Conservation (phyloP, 257 asterid species). For the Rubia yunnanensis region DNA sequence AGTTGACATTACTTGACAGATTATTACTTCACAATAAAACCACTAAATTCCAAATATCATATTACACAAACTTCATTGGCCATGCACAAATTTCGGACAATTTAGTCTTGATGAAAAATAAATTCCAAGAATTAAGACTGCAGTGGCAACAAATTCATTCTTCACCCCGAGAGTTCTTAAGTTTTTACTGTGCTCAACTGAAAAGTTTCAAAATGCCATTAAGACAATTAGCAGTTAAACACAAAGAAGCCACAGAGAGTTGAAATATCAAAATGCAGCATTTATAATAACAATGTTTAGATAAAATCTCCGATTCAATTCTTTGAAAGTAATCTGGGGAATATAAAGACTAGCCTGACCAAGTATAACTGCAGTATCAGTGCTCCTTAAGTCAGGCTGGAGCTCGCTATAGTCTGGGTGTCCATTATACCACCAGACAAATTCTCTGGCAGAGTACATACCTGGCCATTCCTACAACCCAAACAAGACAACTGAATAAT, state of each 20-base stretch:
- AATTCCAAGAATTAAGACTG: not conserved
- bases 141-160: not conserved
- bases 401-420: slow-evolving; percentile 79
- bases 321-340: not conserved
- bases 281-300: not conserved
- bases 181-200: too few species aligned
- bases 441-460: slow-evolving; percentile 76
- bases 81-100: not conserved
- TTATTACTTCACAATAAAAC: not conserved
- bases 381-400: slow-evolving; percentile 63
- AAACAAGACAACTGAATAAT: slow-evolving; percentile 5
- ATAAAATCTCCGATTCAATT: not conserved
- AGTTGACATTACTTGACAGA: too few species aligned
- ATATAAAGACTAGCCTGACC: slow-evolving; percentile 55
- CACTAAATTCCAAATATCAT: not conserved
- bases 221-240: not conserved
- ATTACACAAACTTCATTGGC: not conserved
- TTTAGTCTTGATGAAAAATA: not conserved
- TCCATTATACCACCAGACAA: slow-evolving; percentile 98
- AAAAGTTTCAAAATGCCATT: not conserved
- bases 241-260: not conserved
- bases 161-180: not conserved
- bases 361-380: slow-evolving; percentile 76
- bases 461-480: slow-evolving; percentile 48
- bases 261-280: not conserved